Base-by-base conservation (phyloP, 768 basidiomycete genomes). In the Heimioporus sp. region DNA sequence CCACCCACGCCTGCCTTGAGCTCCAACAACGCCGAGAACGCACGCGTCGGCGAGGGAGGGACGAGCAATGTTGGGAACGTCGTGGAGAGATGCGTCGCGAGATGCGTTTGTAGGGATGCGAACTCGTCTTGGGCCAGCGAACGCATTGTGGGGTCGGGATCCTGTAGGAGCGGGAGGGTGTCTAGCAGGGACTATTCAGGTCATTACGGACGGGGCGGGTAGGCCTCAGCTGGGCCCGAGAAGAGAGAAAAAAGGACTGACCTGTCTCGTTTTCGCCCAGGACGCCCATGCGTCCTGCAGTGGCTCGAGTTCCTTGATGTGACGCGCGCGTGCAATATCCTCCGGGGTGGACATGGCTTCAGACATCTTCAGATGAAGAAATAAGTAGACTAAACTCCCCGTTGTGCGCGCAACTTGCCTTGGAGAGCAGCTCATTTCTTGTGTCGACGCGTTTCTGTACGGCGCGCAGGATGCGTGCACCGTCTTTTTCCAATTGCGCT, bases 1-100 rank as follows among this genome's bases (percentile, higher is more conserved):
- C 96, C 96, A 0, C 96, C 96, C 0, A 94, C 92, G 15, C 94
- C 96, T 0, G 93, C 83, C 62, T 96, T 96, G 43, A 98, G 73
- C 61, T 98, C 96, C 55, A 99, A 73, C 45, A 98, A 75, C 3
- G 91, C 92, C 10, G 88, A 87, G 15, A 91, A 73, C 3, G 79
- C 67, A 0, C 73, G 72, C 1, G 91, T 92, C 4, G 77, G 57
- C 0, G 90, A 90, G 0, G 82, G 72, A 0, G 91, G 92, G 2
- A 90, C 76, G 51, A 96, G 81, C 3, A 93, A 77, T 1, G 77
- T 58, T 0, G 92, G 90, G 60, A 95, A 84, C 0, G 76, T 81
- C 2, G 59, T 55, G 8, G 69, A 58, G 43, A 71, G 61, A 48
- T 67, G 57, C 5, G 24, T 44, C 46, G 59, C 69, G 28, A 65